Percentiles rank a stretch among this genome's conserved stretches.
Evolutionary conservation across 2,329 filamentous ascomycete species (phyloP).

Genomic region (Magnaporthiopsis poae): DNA sequence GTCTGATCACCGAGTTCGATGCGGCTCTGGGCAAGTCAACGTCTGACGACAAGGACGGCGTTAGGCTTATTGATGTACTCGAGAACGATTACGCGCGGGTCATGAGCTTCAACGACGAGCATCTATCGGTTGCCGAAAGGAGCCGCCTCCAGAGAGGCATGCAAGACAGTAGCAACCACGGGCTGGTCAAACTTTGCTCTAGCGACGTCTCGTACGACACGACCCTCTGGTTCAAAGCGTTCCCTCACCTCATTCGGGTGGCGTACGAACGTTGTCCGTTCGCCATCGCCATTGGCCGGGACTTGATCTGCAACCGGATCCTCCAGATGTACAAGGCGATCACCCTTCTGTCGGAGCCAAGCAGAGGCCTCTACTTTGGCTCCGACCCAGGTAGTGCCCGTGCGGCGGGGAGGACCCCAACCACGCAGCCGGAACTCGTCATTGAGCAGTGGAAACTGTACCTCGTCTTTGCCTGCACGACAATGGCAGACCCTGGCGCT

Average conservation of each 20-base stretch:
- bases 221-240: conserved; percentile 94
- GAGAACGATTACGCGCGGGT: conserved; percentile 82
- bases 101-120: conserved; percentile 85
- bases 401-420: conserved; percentile 44
- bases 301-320: conserved; percentile 84
- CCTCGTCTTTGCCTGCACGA: conserved; percentile 92
- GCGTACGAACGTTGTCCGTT: conserved; percentile 86
- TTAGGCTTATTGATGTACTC: conserved; percentile 78
- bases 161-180: conserved; percentile 71
- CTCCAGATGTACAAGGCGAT: conserved; percentile 87
- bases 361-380: conserved; percentile 54
- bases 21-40: conserved; percentile 65
- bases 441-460: conserved; percentile 98
- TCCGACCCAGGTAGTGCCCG: conserved; percentile 47
- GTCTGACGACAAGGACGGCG: conserved; percentile 44
- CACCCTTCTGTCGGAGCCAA: conserved; percentile 64
- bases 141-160: conserved; percentile 86
- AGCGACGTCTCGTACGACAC: conserved; percentile 92
- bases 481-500: conserved; percentile 71
- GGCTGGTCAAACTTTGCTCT: conserved; percentile 84
- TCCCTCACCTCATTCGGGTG: conserved; percentile 85
- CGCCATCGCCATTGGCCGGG: conserved; percentile 79
- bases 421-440: conserved; percentile 71
- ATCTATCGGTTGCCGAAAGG: conserved; percentile 80
- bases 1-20: conserved; percentile 89